Base-by-base conservation (phyloP, 2,329 filamentous ascomycete genomes). In the Onygena corvina region DNA sequence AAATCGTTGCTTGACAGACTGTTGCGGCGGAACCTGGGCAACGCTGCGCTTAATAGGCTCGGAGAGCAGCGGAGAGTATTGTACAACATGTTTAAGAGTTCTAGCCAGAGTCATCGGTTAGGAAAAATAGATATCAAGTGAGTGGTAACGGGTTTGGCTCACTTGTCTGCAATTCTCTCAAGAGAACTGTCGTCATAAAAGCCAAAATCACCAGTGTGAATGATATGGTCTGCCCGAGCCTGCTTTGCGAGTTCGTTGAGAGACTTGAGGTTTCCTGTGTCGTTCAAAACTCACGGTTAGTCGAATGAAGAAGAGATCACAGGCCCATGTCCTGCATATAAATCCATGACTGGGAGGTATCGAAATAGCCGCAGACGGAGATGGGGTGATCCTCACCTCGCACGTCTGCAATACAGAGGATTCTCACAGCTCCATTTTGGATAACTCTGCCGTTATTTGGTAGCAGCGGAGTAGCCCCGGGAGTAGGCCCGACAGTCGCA, bases 121-220 rank as follows among this genome's bases (percentile, higher is more conserved):
- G 11, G 16, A 5, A 34, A 7, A 23, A 3, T n/a, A 34, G 27
- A 20, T n/a, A 18, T 7, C n/a, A 33, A 20, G 8, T 20, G 4
- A 33, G 2, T n/a, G 27, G 11, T n/a, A 5, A 9, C 7, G 14
- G 40, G 16, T 34, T 49, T 57, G 47, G 72, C 81, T 73, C 71
- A 94, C 87, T 98, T 98, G 69, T 98, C 92, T 34, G 92, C 92
- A 72, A 98, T 96, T 62, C 92, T 84, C 62, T 96, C 90, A 58
- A 98, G 74, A 30, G 92, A 98, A 49, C 83, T 86, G 61, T 94
- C 85, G 68, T 98, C 92, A 72, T 98, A 98, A 72, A 98, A 98
- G 55, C 92, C 92, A 66, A 98, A 98, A 68, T 98, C 92, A 67
- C 92, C 92, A 16, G 92, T 98, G 70, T 98, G 92, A 62, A 98